Evolutionary conservation across 441 rosid species (phyloP).

Genomic region (Populus tomentosa): DNA sequence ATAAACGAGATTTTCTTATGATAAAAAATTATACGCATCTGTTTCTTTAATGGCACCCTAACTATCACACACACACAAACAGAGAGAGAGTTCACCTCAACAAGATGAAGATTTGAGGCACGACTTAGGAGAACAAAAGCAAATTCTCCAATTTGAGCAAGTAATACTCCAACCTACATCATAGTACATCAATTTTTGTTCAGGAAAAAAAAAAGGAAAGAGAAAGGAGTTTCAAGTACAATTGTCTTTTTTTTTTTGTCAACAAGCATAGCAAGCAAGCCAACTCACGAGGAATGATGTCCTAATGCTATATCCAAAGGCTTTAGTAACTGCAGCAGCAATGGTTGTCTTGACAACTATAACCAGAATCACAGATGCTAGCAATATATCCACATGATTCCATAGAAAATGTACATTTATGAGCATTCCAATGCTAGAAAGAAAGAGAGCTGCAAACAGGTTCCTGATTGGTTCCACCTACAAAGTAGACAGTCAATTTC

Average conservation of each 20-base stretch:
- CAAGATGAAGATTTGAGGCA: slow-evolving; percentile 91
- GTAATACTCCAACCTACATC: slow-evolving; percentile 76
- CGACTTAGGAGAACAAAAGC: slow-evolving; percentile 93
- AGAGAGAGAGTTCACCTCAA: slow-evolving; percentile 53
- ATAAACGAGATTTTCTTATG: background rate
- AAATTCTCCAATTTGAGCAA: slow-evolving; percentile 98
- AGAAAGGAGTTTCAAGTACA: background rate
- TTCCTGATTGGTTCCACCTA: slow-evolving; percentile 99
- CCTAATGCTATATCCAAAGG: slow-evolving; percentile 77
- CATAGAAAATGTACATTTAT: slow-evolving; percentile 93
- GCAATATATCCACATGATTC: slow-evolving; percentile 95
- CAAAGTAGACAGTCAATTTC: slow-evolving; percentile 14
- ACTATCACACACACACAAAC: background rate
- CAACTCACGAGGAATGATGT: slow-evolving; percentile 84
- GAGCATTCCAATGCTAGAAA: slow-evolving; percentile 98
- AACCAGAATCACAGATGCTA: slow-evolving; percentile 92
- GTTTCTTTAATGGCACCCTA: background rate
- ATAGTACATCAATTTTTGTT: slow-evolving; percentile 8
- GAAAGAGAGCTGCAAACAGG: slow-evolving; percentile 93
- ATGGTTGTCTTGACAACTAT: slow-evolving; percentile 84
- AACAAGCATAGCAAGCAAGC: slow-evolving; percentile 9
- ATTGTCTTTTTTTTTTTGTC: background rate
- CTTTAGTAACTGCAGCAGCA: slow-evolving; percentile 61
- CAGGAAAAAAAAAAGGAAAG: background rate
- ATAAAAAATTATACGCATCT: background rate